phyloP scores from a whole-genome alignment of 1,284 basidiomycete genomes.

The Leccinum fuscescens region DNA sequence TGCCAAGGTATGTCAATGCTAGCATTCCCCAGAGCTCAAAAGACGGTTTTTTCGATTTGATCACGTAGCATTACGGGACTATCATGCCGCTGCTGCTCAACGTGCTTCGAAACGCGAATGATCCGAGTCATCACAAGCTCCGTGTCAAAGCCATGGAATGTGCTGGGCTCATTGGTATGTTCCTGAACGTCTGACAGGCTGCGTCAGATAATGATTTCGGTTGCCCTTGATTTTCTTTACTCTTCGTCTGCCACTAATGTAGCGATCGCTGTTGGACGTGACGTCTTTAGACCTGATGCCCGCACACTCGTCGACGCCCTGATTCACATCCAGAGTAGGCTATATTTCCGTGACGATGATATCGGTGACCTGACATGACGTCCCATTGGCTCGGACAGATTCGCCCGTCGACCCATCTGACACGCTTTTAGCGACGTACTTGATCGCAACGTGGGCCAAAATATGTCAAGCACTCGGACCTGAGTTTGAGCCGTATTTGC shows the following conservation, averaged over 20 bases:
- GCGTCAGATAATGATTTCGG: background rate
- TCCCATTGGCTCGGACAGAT: slow-evolving; percentile 39
- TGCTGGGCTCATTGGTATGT: slow-evolving; percentile 72
- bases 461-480: slow-evolving; percentile 77
- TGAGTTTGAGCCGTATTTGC: slow-evolving; percentile 83
- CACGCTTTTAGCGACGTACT: slow-evolving; percentile 63
- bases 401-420: slow-evolving; percentile 62
- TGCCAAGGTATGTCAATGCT: slow-evolving; percentile 46
- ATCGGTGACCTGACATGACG: background rate
- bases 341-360: background rate
- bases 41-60: background rate
- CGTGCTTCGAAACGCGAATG: slow-evolving; percentile 68
- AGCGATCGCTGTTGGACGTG: slow-evolving; percentile 81
- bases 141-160: slow-evolving; percentile 85
- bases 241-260: background rate
- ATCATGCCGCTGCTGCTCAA: slow-evolving; percentile 78
- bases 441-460: slow-evolving; percentile 81
- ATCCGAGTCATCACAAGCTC: slow-evolving; percentile 62
- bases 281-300: slow-evolving; percentile 75
- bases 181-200: background rate
- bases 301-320: slow-evolving; percentile 69
- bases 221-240: background rate
- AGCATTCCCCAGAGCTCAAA: background rate
- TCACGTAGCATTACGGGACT: slow-evolving; percentile 60
- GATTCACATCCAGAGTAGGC: slow-evolving; percentile 75